These are phyloP conservation scores for Geosmithia morbida DNA, from an alignment of 2,329 filamentous ascomycete species.

Conservation along the genomic window DNA sequence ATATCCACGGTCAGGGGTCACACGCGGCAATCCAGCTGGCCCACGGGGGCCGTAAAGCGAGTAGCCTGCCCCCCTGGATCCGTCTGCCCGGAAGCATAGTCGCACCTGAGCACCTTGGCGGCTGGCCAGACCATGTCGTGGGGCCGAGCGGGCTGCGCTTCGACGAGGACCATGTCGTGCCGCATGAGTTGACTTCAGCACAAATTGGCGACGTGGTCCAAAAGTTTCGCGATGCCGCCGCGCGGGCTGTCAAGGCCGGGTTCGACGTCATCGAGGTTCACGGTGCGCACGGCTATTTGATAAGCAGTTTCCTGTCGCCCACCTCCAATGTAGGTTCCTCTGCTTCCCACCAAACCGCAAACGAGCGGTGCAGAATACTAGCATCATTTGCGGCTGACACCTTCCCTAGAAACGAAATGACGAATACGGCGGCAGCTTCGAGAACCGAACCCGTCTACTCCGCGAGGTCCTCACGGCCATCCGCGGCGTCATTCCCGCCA, in stretches of 20 bases:
- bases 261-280: not conserved
- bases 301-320: not conserved
- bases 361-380: not conserved
- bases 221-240: no score
- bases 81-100: not conserved
- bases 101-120: not conserved
- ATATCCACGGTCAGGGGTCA: conserved; percentile 38
- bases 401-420: conserved; percentile 38
- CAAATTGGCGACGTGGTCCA: no score
- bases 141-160: not conserved
- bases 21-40: conserved; percentile 39
- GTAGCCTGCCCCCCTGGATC: conserved; percentile 11
- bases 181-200: not conserved
- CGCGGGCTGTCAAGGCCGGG: no score
- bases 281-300: not conserved
- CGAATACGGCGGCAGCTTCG: conserved; percentile 49
- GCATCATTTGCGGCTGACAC: not conserved
- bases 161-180: not conserved
- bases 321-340: conserved; percentile 36
- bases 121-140: not conserved
- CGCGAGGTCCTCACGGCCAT: conserved; percentile 36
- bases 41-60: conserved; percentile 31
- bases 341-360: conserved; percentile 45
- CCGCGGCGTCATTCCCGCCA: conserved; percentile 33
- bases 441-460: conserved; percentile 50